Evolutionary conservation across 2,329 filamentous ascomycete species (phyloP).

Genomic region (Chrysosporium keratinophilum): DNA sequence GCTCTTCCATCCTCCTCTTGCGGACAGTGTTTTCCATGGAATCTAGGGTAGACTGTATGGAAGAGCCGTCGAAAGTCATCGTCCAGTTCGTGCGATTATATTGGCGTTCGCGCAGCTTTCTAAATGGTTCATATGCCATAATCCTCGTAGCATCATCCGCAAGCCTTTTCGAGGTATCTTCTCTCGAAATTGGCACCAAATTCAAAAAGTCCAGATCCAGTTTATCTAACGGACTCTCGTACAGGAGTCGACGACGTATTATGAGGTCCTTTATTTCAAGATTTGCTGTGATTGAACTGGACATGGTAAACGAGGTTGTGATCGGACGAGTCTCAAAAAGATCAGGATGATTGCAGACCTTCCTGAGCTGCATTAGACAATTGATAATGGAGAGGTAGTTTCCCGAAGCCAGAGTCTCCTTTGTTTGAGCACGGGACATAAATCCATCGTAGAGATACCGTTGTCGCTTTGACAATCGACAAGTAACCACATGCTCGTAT

Average conservation of each 20-base stretch:
- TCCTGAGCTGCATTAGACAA: conserved; percentile 91
- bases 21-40: conserved; percentile 62
- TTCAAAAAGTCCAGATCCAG: conserved; percentile 71
- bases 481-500: conserved; percentile 94
- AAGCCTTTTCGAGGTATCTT: conserved; percentile 49
- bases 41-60: conserved; percentile 57
- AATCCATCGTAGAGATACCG: conserved; percentile 95
- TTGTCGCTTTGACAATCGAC: conserved; percentile 87
- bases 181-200: conserved; percentile 61
- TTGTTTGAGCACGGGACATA: conserved; percentile 78
- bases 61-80: conserved; percentile 54
- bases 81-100: conserved; percentile 45
- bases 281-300: conserved; percentile 61
- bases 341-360: conserved; percentile 97
- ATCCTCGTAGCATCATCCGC: conserved; percentile 51
- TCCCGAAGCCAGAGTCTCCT: conserved; percentile 76
- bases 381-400: conserved; percentile 98
- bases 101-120: conserved; percentile 63
- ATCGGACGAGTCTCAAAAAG: conserved; percentile 93
- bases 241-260: conserved; percentile 56
- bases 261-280: conserved; percentile 64
- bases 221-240: conserved; percentile 49
- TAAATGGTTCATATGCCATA: conserved; percentile 58
- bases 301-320: conserved; percentile 92
- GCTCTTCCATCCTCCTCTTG: conserved; percentile 61